Base-by-base conservation (phyloP, 2,329 filamentous ascomycete genomes). In the Pseudogymnoascus sp. region DNA sequence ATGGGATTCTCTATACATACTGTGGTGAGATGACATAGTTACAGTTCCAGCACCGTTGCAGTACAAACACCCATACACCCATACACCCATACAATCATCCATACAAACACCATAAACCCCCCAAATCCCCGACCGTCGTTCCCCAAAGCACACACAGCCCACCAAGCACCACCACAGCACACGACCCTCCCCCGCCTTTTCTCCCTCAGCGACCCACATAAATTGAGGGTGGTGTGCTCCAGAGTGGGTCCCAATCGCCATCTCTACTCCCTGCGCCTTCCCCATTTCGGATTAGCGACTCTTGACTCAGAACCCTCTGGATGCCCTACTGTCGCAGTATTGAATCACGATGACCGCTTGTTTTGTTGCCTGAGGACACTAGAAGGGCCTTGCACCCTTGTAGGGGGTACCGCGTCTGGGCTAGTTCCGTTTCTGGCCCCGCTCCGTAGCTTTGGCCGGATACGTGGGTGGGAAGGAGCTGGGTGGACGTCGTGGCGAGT, bases 111-210 rank as follows among this genome's bases (percentile, higher is more conserved):
- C 23, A 4, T 31, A 29, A 29, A 31, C 8, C 45, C 26, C 47
- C 47, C 47, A 54, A 54, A 16, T 29, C 21, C n/a, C 42, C 21
- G 12, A 29, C 45, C 29, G 14, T 29, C 3, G 29, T 6, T 29
- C 14, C 42, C 42, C 11, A 11, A 21, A 12, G 6, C 3, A 7
- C 26, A 42, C 23, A 31, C 23, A 21, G 11, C 16, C 16, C 16
- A 23, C 11, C 21, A 21, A 12, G 6, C 3, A 14, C 26, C 23
- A 31, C 23, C 47, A 34, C 8, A 57, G 26, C 47, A 57, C 47
- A 57, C 47, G 47, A 57, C 47, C 47, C 47, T 57, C 47, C 47
- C 47, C 47, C 47, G 47, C 47, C 47, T 57, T 57, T 57, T 54
- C 4, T n/a, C 4, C 11, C 18, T 23, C 10, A 10, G 8, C 26